A percentile compares a stretch with the other conserved stretches of the same genome.
These are phyloP conservation scores for Berkeleyomyces rouxiae DNA, from an alignment of 2,329 filamentous ascomycete species.

Conservation along the genomic window DNA sequence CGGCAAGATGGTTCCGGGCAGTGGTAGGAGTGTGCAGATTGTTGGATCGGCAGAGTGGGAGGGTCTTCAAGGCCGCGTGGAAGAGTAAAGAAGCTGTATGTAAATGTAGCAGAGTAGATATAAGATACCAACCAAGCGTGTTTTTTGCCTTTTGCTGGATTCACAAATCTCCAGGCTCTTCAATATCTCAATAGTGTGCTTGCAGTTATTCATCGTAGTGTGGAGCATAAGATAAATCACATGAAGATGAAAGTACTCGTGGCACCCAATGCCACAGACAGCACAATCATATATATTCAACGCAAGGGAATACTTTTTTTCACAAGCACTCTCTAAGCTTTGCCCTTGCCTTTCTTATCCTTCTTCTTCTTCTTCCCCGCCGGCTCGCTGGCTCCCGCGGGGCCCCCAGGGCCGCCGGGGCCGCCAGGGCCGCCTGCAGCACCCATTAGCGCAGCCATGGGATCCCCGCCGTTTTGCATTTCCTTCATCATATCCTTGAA, in stretches of 20 bases:
- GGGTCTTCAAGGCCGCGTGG: constrained; percentile 30
- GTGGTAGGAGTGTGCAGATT: constrained; percentile 30
- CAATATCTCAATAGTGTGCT: too few species aligned
- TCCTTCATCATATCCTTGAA: constrained; percentile 95
- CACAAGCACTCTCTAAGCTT: constrained; percentile 17
- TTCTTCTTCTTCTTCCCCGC: constrained; percentile 32
- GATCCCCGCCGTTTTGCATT: constrained; percentile 45
- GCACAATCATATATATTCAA: background rate
- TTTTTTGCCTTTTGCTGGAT: background rate
- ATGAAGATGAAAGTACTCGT: too few species aligned
- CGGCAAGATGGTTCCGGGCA: constrained; percentile 27
- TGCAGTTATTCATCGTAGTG: background rate
- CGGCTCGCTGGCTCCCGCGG: constrained; percentile 16
- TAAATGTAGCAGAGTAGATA: constrained; percentile 8
- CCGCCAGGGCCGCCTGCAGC: constrained; percentile 19
- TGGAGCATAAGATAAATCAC: background rate
- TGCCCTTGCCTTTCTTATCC: constrained; percentile 33
- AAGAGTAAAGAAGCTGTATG: constrained; percentile 9
- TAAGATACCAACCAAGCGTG: constrained; percentile 6
- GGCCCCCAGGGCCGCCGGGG: constrained; percentile 17
- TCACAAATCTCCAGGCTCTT: background rate
- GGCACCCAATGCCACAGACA: background rate
- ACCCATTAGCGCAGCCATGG: constrained; percentile 29
- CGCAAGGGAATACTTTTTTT: background rate
- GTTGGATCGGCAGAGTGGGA: constrained; percentile 40